Evolutionary conservation across 2,329 filamentous ascomycete genomes (phyloP).

Genomic region (Talaromyces sp.): DNA sequence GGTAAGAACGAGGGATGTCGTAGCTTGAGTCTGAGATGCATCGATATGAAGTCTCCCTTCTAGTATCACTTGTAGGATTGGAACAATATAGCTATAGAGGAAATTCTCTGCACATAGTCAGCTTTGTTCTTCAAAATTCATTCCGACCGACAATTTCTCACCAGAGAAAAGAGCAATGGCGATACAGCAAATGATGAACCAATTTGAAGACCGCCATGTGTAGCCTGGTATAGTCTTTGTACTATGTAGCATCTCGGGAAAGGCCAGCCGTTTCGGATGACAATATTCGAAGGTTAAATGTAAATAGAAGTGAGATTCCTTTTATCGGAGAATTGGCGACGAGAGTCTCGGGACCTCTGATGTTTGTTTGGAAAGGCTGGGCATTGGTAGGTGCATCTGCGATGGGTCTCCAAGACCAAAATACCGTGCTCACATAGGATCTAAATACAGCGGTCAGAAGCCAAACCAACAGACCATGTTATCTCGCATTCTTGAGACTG

Average conservation of each 20-base stretch:
- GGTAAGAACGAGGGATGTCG: constrained; percentile 27
- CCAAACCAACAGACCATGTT: neutral
- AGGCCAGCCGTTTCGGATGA: no score
- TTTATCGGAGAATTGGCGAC: no score
- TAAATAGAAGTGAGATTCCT: neutral
- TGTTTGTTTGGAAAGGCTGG: no score
- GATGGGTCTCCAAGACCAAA: neutral
- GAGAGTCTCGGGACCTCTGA: no score
- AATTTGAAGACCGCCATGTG: neutral
- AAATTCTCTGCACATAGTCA: constrained; percentile 27
- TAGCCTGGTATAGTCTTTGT: neutral
- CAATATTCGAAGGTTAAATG: neutral
- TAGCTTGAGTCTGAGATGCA: constrained; percentile 22
- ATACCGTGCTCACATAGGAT: neutral
- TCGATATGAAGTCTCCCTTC: constrained; percentile 27
- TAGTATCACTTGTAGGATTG: constrained; percentile 34
- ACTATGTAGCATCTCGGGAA: neutral
- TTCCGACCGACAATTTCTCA: neutral
- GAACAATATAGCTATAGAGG: constrained; percentile 34
- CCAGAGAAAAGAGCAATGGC: constrained; percentile 5
- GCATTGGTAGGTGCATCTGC: no score
- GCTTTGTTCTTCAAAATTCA: neutral
- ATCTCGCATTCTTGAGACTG: neutral
- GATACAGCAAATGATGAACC: constrained; percentile 6
- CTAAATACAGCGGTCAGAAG: neutral